Percentiles rank a stretch among this genome's conserved stretches.
Conservation (phyloP, 441 rosid genomes). For the Monsonia emarginata region DNA sequence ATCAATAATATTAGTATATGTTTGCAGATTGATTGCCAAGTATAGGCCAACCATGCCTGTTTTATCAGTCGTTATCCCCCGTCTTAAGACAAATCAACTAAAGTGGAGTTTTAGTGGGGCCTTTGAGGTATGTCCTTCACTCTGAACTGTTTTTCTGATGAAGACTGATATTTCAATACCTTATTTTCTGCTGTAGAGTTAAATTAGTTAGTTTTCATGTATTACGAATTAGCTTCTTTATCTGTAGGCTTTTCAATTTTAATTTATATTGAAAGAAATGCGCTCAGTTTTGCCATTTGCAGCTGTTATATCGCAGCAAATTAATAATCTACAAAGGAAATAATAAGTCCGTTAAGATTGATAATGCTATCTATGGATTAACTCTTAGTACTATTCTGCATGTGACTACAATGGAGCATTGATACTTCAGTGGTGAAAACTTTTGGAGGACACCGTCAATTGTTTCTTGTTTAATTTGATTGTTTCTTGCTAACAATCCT, state of each 20-base stretch:
- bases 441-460: too few relatives aligned
- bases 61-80: slow-evolving; percentile 83
- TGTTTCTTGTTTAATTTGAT: background rate
- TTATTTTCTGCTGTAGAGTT: background rate
- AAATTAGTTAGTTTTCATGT: background rate
- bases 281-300: background rate
- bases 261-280: too few relatives aligned
- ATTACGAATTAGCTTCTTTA: background rate
- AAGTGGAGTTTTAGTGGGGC: slow-evolving; percentile 89
- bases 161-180: background rate
- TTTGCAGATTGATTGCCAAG: slow-evolving; percentile 76
- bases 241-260: too few relatives aligned
- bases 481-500: background rate
- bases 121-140: slow-evolving; percentile 49
- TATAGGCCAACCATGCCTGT: slow-evolving; percentile 93
- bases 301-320: background rate
- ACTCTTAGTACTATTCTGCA: too few relatives aligned
- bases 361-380: background rate
- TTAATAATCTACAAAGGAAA: background rate
- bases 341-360: background rate
- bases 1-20: background rate
- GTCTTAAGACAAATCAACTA: slow-evolving; percentile 74
- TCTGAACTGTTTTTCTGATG: background rate
- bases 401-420: too few relatives aligned
- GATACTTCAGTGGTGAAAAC: too few relatives aligned